A percentile compares a stretch with the other conserved stretches of the same genome.
phyloP scores from a whole-genome alignment of 2,329 filamentous ascomycete species.

The Pleomassaria siparia region DNA sequence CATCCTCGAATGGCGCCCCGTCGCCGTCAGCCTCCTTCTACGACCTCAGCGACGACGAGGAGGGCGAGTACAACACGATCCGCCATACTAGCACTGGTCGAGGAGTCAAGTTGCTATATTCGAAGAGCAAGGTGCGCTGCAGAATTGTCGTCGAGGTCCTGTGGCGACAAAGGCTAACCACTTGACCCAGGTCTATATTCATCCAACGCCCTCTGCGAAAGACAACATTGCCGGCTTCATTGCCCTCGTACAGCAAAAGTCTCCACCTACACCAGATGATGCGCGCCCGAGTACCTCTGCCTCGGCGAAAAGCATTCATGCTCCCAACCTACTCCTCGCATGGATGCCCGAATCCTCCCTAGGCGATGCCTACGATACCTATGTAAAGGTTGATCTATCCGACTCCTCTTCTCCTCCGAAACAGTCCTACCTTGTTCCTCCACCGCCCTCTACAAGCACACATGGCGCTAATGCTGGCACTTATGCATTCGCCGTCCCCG shows the following conservation, averaged over 20 bases:
- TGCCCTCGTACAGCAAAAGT: constrained; percentile 88
- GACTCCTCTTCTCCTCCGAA: constrained; percentile 78
- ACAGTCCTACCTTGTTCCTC: constrained; percentile 87
- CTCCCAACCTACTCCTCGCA: constrained; percentile 79
- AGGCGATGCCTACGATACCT: constrained; percentile 79
- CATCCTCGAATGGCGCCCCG: constrained; percentile 44
- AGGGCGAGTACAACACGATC: constrained; percentile 93
- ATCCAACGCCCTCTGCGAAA: constrained; percentile 87
- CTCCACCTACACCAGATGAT: constrained; percentile 26
- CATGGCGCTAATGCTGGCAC: constrained; percentile 71
- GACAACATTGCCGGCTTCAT: constrained; percentile 96
- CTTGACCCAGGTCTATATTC: constrained; percentile 77
- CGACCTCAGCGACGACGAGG: constrained; percentile 94
- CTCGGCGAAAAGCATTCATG: constrained; percentile 48
- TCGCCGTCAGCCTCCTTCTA: constrained; percentile 90
- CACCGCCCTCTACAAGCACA: constrained; percentile 80
- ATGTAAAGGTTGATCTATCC: constrained; percentile 91
- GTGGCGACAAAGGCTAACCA: constrained; percentile 26
- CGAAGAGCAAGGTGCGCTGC: constrained; percentile 83
- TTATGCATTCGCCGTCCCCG: constrained; percentile 88
- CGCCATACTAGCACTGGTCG: constrained; percentile 73
- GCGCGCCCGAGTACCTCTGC: constrained; percentile 45
- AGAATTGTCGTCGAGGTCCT: neutral
- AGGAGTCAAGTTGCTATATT: constrained; percentile 91
- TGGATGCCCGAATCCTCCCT: constrained; percentile 92